These are phyloP conservation scores for Parsonsia alboflavescens DNA, from an alignment of 257 asterid genomes.

Conservation along the genomic window DNA sequence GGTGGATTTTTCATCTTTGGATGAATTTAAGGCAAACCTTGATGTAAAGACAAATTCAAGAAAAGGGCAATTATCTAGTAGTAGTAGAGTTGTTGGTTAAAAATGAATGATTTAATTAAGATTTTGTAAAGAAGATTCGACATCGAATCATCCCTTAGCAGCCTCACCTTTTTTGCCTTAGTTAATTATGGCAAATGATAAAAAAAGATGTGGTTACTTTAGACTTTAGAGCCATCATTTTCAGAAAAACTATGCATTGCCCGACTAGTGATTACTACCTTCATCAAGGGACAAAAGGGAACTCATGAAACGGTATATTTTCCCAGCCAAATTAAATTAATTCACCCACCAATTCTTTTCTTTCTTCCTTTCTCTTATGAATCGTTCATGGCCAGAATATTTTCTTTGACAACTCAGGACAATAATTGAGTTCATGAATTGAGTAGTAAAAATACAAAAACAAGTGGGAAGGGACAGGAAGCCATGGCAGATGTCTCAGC, in stretches of 20 bases:
- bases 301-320: neutral
- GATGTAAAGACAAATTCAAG: neutral
- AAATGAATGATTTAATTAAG: neutral
- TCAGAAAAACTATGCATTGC: neutral
- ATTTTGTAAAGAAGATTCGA: neutral
- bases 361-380: neutral
- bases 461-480: conserved; percentile 42
- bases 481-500: conserved; percentile 32
- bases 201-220: conserved; percentile 11
- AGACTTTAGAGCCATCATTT: neutral
- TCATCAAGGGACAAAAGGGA: neutral
- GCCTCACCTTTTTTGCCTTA: neutral
- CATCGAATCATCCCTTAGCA: neutral
- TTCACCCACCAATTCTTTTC: conserved; percentile 16
- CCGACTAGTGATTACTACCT: neutral
- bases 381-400: conserved; percentile 1
- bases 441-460: conserved; percentile 24
- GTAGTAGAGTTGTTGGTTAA: neutral
- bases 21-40: neutral
- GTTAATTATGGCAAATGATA: conserved; percentile 8
- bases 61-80: neutral
- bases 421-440: conserved; percentile 23
- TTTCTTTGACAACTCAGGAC: conserved; percentile 27
- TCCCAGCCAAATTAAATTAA: neutral
- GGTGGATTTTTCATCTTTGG: neutral